Conservation (phyloP, 257 asterid genomes). For the Capsicum rhomboideum region DNA sequence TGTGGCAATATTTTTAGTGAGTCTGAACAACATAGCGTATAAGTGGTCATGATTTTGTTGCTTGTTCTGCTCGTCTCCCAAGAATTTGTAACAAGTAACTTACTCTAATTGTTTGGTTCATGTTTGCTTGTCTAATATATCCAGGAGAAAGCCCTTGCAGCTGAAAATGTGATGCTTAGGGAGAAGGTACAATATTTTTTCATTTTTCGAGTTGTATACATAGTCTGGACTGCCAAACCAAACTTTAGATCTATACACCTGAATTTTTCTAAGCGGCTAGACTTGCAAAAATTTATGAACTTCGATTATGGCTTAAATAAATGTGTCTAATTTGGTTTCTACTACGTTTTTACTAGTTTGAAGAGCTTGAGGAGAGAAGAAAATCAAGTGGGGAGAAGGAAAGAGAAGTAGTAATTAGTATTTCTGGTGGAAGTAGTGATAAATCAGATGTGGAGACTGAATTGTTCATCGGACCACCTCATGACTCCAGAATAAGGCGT, state of each 20-base stretch:
- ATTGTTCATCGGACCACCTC: slow-evolving; percentile 68
- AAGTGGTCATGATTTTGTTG: not conserved
- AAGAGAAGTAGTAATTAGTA: not conserved
- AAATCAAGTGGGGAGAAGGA: slow-evolving; percentile 29
- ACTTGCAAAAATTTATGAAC: no score
- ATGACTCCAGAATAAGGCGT: slow-evolving; percentile 43
- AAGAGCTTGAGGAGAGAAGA: slow-evolving; percentile 19
- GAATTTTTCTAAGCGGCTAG: no score
- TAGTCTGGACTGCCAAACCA: no score
- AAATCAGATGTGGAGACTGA: slow-evolving; percentile 85
- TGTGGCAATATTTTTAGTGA: not conserved
- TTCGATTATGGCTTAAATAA: no score
- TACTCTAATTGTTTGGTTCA: not conserved
- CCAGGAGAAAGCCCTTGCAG: slow-evolving; percentile 69
- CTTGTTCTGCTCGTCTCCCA: not conserved
- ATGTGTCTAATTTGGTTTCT: no score
- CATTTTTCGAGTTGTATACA: no score
- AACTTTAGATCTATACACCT: no score
- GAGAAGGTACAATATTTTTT: slow-evolving; percentile 47
- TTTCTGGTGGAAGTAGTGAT: slow-evolving; percentile 46
- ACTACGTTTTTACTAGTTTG: slow-evolving; percentile 21
- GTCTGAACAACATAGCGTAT: not conserved
- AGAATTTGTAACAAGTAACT: not conserved
- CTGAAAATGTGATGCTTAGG: slow-evolving; percentile 59
- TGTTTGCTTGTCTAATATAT: not conserved